Percentiles rank a stretch among this genome's conserved stretches.
Conservation (phyloP, 352 stramenopile species). For the Pythium brassicae region DNA sequence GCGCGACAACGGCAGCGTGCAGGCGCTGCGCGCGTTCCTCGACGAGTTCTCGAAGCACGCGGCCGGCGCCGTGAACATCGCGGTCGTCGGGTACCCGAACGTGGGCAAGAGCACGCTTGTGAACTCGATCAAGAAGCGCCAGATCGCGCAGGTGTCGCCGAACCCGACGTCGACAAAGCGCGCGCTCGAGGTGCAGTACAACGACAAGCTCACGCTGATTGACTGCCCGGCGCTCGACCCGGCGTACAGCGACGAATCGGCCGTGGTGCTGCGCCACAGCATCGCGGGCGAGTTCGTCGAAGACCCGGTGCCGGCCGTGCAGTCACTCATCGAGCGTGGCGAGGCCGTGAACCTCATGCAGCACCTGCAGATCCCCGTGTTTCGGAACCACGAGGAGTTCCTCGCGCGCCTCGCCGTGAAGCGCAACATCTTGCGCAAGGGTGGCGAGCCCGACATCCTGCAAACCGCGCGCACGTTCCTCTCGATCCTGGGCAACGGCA, state of each 20-base stretch:
- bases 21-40: conserved; percentile 92
- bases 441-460: conserved; percentile 95
- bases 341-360: conserved; percentile 94
- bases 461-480: conserved; percentile 90
- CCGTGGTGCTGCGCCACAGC: conserved; percentile 92
- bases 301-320: conserved; percentile 92
- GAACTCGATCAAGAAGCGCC: conserved; percentile 91
- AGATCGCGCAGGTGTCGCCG: conserved; percentile 41
- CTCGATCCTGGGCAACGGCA: conserved; percentile 56
- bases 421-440: conserved; percentile 94
- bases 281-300: conserved; percentile 93
- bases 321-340: conserved; percentile 88
- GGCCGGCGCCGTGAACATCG: conserved; percentile 80
- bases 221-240: conserved; percentile 97
- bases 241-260: conserved; percentile 86
- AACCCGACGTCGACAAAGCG: conserved; percentile 76
- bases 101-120: conserved; percentile 94
- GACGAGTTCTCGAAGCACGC: conserved; percentile 94
- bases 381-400: conserved; percentile 93
- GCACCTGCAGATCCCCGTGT: conserved; percentile 94
- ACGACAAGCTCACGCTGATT: conserved; percentile 95
- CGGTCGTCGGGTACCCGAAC: conserved; percentile 99
- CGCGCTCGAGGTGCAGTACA: conserved; percentile 91
- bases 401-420: conserved; percentile 93
- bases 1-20: conserved; percentile 76